Evolutionary conservation across 2,329 filamentous ascomycete genomes (phyloP).

Genomic region (Diaporthe citrichinensis): DNA sequence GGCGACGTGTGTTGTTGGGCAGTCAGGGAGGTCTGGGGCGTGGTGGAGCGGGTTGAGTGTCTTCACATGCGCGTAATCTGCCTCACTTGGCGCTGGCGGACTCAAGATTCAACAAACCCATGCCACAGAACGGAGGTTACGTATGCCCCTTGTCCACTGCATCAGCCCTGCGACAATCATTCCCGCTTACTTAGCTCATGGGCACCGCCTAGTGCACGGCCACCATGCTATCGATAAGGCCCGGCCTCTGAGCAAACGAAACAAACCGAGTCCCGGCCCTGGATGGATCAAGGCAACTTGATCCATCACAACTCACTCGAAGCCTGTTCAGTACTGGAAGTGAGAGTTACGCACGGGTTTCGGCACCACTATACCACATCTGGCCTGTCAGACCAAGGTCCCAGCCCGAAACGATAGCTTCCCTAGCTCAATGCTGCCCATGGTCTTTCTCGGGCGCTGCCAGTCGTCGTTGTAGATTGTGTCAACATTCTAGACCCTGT

Average conservation of each 20-base stretch:
- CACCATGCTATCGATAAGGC: slow-evolving; percentile 26
- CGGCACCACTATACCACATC: neutral
- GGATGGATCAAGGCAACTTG: neutral
- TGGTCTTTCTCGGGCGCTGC: neutral
- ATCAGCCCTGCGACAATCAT: slow-evolving; percentile 29
- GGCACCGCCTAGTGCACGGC: neutral
- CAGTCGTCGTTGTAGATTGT: neutral
- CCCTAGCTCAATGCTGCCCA: neutral
- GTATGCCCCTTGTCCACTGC: slow-evolving; percentile 14
- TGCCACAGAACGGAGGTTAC: slow-evolving; percentile 1
- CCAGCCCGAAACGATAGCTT: neutral
- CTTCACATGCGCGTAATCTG: slow-evolving; percentile 39
- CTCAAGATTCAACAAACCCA: slow-evolving; percentile 25
- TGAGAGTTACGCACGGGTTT: neutral
- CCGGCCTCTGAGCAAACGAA: slow-evolving; percentile 17
- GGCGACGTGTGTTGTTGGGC: slow-evolving; percentile 22
- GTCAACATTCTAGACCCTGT: neutral
- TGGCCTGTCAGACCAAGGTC: neutral
- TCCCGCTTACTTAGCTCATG: neutral
- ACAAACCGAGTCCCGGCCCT: neutral
- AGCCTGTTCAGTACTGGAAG: neutral
- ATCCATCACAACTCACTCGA: neutral
- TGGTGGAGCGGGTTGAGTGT: slow-evolving; percentile 24
- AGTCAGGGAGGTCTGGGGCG: slow-evolving; percentile 14
- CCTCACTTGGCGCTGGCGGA: slow-evolving; percentile 5